Conservation (phyloP, 2,329 filamentous ascomycete species). For the Phyllosticta citribraziliensis region DNA sequence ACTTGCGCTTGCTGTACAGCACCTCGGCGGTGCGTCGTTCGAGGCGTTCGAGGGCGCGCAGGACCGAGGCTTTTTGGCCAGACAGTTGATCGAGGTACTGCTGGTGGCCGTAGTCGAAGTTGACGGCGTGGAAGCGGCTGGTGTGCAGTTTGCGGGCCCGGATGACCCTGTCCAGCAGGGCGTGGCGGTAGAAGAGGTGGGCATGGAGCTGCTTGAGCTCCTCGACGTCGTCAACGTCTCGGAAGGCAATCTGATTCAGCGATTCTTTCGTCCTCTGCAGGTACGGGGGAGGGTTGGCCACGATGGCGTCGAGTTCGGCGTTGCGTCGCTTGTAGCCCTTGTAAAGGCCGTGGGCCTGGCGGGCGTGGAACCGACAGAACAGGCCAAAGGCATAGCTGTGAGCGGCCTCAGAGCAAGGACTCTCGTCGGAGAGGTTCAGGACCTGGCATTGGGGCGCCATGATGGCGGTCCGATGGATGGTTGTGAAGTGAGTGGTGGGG, state of each 20-base stretch:
- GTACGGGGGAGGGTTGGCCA: constrained; percentile 27
- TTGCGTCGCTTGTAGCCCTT: constrained; percentile 42
- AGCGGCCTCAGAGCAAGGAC: constrained; percentile 26
- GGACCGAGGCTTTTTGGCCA: constrained; percentile 28
- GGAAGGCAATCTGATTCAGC: constrained; percentile 34
- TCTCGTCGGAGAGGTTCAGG: constrained; percentile 28
- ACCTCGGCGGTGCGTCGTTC: constrained; percentile 34
- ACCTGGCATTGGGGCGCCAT: constrained; percentile 13
- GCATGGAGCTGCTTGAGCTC: constrained; percentile 30
- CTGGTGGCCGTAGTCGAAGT: constrained; percentile 36
- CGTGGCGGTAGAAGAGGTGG: constrained; percentile 31
- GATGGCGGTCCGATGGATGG: background rate
- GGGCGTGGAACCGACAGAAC: constrained; percentile 34
- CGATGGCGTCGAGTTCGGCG: constrained; percentile 31
- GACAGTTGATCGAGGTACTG: constrained; percentile 30
- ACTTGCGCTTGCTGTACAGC: constrained; percentile 38
- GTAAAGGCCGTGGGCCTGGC: constrained; percentile 31
- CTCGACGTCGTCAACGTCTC: constrained; percentile 27
- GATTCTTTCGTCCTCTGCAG: constrained; percentile 19
- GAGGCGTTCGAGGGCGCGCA: constrained; percentile 34
- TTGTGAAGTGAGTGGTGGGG: background rate
- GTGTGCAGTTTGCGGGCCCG: constrained; percentile 34
- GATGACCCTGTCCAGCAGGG: constrained; percentile 32
- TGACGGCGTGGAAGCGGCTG: constrained; percentile 33
- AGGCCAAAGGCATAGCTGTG: constrained; percentile 31